A percentile compares a stretch with the other conserved stretches of the same genome.
These are phyloP conservation scores for Cryphonectria carpinicola DNA, from an alignment of 2,329 filamentous ascomycete genomes.

Conservation along the genomic window DNA sequence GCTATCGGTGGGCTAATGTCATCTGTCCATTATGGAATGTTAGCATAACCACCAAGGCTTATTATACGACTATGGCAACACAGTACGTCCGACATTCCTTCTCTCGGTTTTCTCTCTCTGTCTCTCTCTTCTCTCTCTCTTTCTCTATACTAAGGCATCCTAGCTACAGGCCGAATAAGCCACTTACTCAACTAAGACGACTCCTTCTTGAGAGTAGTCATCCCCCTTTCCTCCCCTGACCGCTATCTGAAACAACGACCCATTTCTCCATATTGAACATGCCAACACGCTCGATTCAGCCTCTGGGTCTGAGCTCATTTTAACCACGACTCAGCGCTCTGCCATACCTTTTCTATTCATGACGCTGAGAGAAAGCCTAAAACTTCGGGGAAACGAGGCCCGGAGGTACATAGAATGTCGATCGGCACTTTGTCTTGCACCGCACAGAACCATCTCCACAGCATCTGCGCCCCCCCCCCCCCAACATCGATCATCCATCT, in stretches of 20 bases:
- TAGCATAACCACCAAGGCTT: background rate
- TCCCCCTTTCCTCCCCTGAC: constrained; percentile 17
- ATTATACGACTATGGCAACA: constrained; percentile 2
- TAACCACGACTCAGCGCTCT: constrained; percentile 2
- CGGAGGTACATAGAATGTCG: background rate
- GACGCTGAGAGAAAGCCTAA: background rate
- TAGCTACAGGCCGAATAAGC: background rate
- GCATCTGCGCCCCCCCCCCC: background rate
- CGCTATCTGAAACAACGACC: constrained; percentile 25
- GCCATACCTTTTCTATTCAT: background rate
- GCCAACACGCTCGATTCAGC: background rate
- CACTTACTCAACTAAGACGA: background rate
- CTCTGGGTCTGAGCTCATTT: constrained; percentile 12
- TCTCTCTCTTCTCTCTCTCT: background rate
- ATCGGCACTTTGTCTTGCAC: background rate
- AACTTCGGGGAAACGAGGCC: background rate
- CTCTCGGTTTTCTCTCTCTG: background rate
- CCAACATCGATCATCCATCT: background rate
- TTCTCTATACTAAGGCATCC: background rate
- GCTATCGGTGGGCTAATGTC: background rate
- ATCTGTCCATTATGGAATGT: background rate
- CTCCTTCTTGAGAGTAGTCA: background rate
- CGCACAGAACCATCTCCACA: background rate
- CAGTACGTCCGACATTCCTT: background rate
- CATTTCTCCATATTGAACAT: constrained; percentile 3